phyloP scores from a whole-genome alignment of 2,329 filamentous ascomycete species.

The Phialophora verrucosa region DNA sequence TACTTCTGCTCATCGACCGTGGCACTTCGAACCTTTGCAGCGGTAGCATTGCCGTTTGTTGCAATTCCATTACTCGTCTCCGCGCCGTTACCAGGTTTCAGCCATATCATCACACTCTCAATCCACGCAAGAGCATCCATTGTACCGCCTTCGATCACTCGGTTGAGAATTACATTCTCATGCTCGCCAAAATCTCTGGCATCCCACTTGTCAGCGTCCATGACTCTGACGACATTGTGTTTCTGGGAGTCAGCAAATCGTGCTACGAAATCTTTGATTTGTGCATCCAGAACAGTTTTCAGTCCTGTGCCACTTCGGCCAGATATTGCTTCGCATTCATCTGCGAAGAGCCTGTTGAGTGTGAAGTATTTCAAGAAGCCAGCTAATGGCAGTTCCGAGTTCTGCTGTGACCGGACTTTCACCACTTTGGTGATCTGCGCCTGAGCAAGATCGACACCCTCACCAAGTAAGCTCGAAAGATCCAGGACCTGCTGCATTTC shows the following conservation, averaged over 20 bases:
- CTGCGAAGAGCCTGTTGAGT: slow-evolving; percentile 67
- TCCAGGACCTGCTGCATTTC: slow-evolving; percentile 68
- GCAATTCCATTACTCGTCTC: slow-evolving; percentile 31
- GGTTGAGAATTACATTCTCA: slow-evolving; percentile 58
- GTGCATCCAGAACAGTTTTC: slow-evolving; percentile 66
- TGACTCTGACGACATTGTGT: slow-evolving; percentile 61
- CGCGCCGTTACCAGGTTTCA: slow-evolving; percentile 42
- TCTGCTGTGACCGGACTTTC: slow-evolving; percentile 67
- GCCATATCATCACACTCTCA: slow-evolving; percentile 58
- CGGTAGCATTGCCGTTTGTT: slow-evolving; percentile 31
- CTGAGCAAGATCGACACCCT: slow-evolving; percentile 70
- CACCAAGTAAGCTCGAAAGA: slow-evolving; percentile 68
- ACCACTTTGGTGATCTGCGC: slow-evolving; percentile 68
- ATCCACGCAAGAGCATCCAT: slow-evolving; percentile 63
- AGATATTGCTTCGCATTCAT: slow-evolving; percentile 70
- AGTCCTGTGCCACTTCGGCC: slow-evolving; percentile 65
- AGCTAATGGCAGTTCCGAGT: slow-evolving; percentile 59
- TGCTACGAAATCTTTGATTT: slow-evolving; percentile 67
- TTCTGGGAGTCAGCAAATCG: slow-evolving; percentile 63
- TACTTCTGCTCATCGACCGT: slow-evolving; percentile 83
- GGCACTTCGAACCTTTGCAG: slow-evolving; percentile 72
- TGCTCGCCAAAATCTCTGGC: slow-evolving; percentile 65
- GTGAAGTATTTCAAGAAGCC: slow-evolving; percentile 68
- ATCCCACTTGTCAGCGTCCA: slow-evolving; percentile 69
- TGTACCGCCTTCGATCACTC: slow-evolving; percentile 64